Conservation (phyloP, 768 basidiomycete genomes). For the Chlorophyllum brunneum region DNA sequence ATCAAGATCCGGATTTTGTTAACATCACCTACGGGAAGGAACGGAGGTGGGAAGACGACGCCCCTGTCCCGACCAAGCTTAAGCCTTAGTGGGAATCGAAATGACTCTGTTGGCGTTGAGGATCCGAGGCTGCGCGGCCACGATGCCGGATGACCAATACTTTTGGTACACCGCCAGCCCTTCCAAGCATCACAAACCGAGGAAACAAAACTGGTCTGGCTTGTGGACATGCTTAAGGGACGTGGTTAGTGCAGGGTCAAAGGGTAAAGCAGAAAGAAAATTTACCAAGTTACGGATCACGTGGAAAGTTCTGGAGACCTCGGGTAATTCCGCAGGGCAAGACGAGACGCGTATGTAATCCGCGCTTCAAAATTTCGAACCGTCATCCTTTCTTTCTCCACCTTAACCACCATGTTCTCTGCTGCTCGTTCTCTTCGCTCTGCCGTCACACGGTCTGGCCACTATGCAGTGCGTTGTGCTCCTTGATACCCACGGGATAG, state of each 20-base stretch:
- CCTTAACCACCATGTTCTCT: slow-evolving; percentile 65
- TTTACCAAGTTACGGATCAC: slow-evolving; percentile 8
- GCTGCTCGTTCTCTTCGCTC: slow-evolving; percentile 61
- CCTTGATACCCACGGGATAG: not conserved
- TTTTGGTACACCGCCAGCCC: too few relatives aligned
- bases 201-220: too few relatives aligned
- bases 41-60: not conserved
- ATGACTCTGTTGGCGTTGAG: not conserved
- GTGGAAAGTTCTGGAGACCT: slow-evolving; percentile 31
- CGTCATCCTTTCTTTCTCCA: slow-evolving; percentile 29
- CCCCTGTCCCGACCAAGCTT: slow-evolving; percentile 2
- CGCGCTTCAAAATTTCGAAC: slow-evolving; percentile 14
- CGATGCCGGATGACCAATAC: not conserved
- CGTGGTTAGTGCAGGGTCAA: not conserved
- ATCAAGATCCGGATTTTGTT: not conserved
- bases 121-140: not conserved
- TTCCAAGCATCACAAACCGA: too few relatives aligned
- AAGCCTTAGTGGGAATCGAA: slow-evolving; percentile 1
- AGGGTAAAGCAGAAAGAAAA: not conserved
- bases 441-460: slow-evolving; percentile 55
- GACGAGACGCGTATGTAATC: slow-evolving; percentile 14
- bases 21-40: not conserved
- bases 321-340: slow-evolving; percentile 15
- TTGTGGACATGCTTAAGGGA: too few relatives aligned
- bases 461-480: slow-evolving; percentile 50